Conservation (phyloP, 2,329 filamentous ascomycete genomes). For the Lomentospora prolificans region DNA sequence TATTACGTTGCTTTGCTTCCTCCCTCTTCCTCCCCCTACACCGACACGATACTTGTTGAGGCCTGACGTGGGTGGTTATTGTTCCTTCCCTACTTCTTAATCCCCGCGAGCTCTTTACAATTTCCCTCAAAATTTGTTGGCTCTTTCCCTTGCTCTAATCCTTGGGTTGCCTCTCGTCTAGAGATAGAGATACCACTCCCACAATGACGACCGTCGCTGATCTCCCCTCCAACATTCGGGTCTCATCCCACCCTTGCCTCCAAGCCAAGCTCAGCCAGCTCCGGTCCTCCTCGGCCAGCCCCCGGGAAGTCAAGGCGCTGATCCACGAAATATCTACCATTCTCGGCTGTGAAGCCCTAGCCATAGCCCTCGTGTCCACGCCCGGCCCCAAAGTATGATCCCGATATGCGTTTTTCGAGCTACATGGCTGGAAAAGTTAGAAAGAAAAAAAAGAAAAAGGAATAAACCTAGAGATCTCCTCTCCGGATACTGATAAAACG, state of each 20-base stretch:
- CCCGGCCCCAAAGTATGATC: constrained; percentile 51
- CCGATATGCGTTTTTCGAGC: not conserved
- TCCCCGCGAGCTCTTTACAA: too few relatives aligned
- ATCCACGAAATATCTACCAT: constrained; percentile 82
- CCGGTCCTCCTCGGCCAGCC: constrained; percentile 58
- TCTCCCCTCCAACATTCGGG: constrained; percentile 56
- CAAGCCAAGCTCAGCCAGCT: constrained; percentile 84
- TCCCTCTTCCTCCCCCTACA: not conserved
- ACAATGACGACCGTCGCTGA: not conserved
- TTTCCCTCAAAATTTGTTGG: too few relatives aligned
- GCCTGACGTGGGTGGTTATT: not conserved
- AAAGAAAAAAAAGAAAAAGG: too few relatives aligned
- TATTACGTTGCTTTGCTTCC: too few relatives aligned
- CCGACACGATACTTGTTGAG: not conserved
- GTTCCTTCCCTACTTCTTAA: not conserved
- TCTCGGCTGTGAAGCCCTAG: constrained; percentile 72
- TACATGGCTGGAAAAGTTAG: too few relatives aligned
- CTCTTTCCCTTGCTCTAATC: too few relatives aligned
- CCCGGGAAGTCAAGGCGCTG: constrained; percentile 69
- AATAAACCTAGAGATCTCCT: too few relatives aligned
- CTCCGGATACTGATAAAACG: not conserved
- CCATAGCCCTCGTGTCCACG: constrained; percentile 45
- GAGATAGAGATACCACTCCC: too few relatives aligned
- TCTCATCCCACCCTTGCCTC: constrained; percentile 80
- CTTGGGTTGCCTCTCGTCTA: too few relatives aligned